Percentiles rank a stretch among this genome's conserved stretches.
These are phyloP conservation scores for Leishmania guyanensis DNA, from an alignment of 208 protist genomes.

Conservation along the genomic window DNA sequence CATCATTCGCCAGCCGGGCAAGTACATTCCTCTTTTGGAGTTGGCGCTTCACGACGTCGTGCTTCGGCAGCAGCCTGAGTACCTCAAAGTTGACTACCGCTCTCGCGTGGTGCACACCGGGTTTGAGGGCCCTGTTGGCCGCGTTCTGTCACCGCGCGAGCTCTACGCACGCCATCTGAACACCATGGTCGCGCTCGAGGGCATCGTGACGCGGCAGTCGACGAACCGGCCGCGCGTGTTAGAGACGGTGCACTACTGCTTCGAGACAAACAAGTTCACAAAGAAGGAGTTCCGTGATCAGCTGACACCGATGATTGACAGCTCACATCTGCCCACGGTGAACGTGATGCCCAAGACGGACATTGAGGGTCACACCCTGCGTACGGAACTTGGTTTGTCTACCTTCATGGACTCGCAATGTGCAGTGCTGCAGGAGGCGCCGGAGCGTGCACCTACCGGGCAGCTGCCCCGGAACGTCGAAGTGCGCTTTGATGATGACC, in stretches of 20 bases:
- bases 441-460: slow-evolving; percentile 97
- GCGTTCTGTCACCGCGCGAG: slow-evolving; percentile 94
- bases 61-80: slow-evolving; percentile 67
- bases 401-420: slow-evolving; percentile 97
- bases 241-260: slow-evolving; percentile 97
- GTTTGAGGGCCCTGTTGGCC: slow-evolving; percentile 95
- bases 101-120: slow-evolving; percentile 86
- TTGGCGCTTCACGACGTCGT: slow-evolving; percentile 92
- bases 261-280: slow-evolving; percentile 88
- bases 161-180: slow-evolving; percentile 93
- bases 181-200: slow-evolving; percentile 96
- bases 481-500: slow-evolving; percentile 96
- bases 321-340: slow-evolving; percentile 85
- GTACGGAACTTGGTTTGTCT: slow-evolving; percentile 98
- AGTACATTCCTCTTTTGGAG: slow-evolving; percentile 92
- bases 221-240: slow-evolving; percentile 79
- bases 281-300: slow-evolving; percentile 95
- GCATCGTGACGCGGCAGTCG: slow-evolving; percentile 97
- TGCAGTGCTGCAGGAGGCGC: slow-evolving; percentile 97
- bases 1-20: slow-evolving; percentile 81
- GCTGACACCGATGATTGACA: slow-evolving; percentile 92
- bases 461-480: slow-evolving; percentile 98
- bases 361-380: slow-evolving; percentile 95
- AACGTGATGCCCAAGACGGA: slow-evolving; percentile 94
- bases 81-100: slow-evolving; percentile 88